phyloP scores from a whole-genome alignment of 768 basidiomycete species.

The Russula foetens region DNA sequence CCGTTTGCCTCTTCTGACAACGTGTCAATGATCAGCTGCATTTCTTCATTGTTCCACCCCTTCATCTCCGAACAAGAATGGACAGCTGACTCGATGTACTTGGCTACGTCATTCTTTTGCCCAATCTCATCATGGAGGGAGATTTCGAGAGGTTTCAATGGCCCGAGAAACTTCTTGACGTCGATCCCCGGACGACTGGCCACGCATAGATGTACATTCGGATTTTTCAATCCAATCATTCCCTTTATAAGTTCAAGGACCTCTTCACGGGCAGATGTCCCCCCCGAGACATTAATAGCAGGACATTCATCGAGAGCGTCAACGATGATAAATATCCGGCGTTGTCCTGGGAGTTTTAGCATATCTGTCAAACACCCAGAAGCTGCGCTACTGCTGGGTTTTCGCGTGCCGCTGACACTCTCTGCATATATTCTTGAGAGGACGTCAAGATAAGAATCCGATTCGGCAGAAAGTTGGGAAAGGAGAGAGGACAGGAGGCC shows the following conservation, averaged over 20 bases:
- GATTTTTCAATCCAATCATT: not conserved
- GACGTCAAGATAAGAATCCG: not conserved
- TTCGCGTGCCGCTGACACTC: not conserved
- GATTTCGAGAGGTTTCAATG: not conserved
- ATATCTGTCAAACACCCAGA: not conserved
- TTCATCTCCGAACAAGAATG: not conserved
- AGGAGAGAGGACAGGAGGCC: not conserved
- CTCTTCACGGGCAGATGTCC: not conserved
- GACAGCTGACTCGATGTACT: not conserved
- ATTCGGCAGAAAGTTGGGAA: not conserved
- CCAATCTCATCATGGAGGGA: not conserved
- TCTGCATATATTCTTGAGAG: not conserved
- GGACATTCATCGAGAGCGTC: constrained; percentile 10
- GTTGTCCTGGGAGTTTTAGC: not conserved
- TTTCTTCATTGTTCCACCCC: not conserved
- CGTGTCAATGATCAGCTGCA: not conserved
- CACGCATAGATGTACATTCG: not conserved
- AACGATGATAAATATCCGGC: not conserved
- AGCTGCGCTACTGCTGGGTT: not conserved
- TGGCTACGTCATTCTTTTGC: not conserved
- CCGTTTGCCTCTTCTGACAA: not conserved
- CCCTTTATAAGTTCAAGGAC: not conserved
- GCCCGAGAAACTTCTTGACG: not conserved
- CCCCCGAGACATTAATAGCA: not conserved
- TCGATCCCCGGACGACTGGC: not conserved